Conservation (phyloP, 495 filamentous ascomycete genomes). For the Oleoguttula mirabilis region DNA sequence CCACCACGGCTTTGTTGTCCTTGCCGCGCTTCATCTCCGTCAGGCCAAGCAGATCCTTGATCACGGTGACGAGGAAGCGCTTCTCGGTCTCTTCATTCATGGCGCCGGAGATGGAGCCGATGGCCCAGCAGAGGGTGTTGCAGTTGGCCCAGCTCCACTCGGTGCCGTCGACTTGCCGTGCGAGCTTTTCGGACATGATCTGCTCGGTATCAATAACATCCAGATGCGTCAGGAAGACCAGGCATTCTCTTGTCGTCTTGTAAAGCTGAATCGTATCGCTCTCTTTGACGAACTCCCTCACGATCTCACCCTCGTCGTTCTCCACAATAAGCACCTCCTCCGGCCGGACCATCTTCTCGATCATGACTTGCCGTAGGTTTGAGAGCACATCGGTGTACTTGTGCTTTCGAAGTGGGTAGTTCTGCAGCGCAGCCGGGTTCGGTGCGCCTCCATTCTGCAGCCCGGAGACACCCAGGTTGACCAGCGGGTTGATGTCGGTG, state of each 20-base stretch:
- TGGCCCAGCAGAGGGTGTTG: slow-evolving; percentile 98
- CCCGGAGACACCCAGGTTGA: slow-evolving; percentile 61
- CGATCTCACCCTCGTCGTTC: slow-evolving; percentile 98
- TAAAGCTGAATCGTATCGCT: slow-evolving; percentile 98
- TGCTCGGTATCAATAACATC: slow-evolving; percentile 94
- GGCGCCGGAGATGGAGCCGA: slow-evolving; percentile 93
- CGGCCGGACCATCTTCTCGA: slow-evolving; percentile 97
- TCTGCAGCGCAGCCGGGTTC: slow-evolving; percentile 66
- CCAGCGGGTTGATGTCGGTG: slow-evolving; percentile 76
- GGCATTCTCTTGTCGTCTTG: slow-evolving; percentile 94
- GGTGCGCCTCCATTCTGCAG: slow-evolving; percentile 68
- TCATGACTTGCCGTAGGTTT: slow-evolving; percentile 93
- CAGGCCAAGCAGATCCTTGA: slow-evolving; percentile 94
- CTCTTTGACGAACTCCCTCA: slow-evolving; percentile 97
- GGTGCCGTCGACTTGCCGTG: slow-evolving; percentile 80
- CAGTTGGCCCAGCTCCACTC: slow-evolving; percentile 99
- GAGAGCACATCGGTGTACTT: slow-evolving; percentile 90
- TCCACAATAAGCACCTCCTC: slow-evolving; percentile 99
- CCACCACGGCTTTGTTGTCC: slow-evolving; percentile 98
- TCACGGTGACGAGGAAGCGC: slow-evolving; percentile 93
- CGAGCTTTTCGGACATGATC: slow-evolving; percentile 98
- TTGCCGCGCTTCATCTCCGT: slow-evolving; percentile 99
- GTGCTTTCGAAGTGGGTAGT: slow-evolving; percentile 89
- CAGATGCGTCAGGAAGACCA: slow-evolving; percentile 95
- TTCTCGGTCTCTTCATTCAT: slow-evolving; percentile 99